Conservation (phyloP, 2,329 filamentous ascomycete genomes). For the Penicillium sp. region DNA sequence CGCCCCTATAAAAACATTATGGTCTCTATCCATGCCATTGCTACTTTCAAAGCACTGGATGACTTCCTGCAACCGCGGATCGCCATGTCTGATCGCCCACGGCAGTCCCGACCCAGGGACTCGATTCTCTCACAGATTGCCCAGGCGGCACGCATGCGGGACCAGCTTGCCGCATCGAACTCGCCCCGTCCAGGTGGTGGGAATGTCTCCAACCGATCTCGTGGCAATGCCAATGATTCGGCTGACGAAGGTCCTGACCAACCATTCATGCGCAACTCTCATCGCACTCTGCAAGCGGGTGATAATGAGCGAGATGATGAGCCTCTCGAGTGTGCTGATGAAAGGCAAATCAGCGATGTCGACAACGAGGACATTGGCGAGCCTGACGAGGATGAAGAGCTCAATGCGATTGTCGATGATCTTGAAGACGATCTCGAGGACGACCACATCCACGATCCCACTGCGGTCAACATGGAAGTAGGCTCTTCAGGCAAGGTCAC, state of each 20-base stretch:
- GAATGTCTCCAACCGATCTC: constrained; percentile 2
- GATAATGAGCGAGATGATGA: constrained; percentile 59
- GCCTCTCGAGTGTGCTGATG: constrained; percentile 85
- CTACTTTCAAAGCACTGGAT: constrained; percentile 92
- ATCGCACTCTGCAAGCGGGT: constrained; percentile 52
- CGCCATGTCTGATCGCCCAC: constrained; percentile 67
- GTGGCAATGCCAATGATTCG: constrained; percentile 38
- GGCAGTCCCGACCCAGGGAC: constrained; percentile 53
- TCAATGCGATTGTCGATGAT: constrained; percentile 87
- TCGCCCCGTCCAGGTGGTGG: constrained; percentile 19
- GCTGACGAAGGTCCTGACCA: constrained; percentile 35
- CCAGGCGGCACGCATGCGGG: constrained; percentile 59
- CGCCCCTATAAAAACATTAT: constrained; percentile 85
- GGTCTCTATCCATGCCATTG: constrained; percentile 97
- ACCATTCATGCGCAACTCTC: constrained; percentile 52
- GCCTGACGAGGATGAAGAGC: constrained; percentile 50
- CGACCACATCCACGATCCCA: constrained; percentile 69
- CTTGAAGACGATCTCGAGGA: constrained; percentile 77
- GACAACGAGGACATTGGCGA: constrained; percentile 58
- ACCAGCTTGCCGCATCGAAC: constrained; percentile 36
- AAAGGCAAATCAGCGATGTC: constrained; percentile 71
- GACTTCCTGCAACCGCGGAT: constrained; percentile 93
- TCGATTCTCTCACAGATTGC: constrained; percentile 67
- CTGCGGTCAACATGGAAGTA: constrained; percentile 86
- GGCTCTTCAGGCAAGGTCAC: constrained; percentile 81